Conservation (phyloP, 169 alveolate species). For the Plasmodium knowlesi region DNA sequence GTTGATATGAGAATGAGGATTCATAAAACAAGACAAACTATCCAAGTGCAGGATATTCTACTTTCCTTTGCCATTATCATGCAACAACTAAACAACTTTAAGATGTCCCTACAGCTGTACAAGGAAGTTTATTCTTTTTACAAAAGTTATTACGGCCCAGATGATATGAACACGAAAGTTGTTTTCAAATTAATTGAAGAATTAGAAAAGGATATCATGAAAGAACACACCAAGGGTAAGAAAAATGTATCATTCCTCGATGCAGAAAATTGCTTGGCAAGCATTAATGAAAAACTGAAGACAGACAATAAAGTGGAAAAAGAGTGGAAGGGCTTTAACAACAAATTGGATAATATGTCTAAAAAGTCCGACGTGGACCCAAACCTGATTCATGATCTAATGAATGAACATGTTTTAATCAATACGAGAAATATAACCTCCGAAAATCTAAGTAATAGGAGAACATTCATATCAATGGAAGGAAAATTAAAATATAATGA, state of each 20-base stretch:
- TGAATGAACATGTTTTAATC: constrained; percentile 64
- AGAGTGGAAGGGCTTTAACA: constrained; percentile 22
- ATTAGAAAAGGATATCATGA: constrained; percentile 46
- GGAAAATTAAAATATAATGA: constrained; percentile 43
- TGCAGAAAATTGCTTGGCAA: background rate
- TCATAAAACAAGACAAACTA: constrained; percentile 82
- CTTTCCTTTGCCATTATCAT: constrained; percentile 88
- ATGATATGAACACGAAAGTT: constrained; percentile 83
- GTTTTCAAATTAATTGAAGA: constrained; percentile 80
- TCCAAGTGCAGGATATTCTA: constrained; percentile 85
- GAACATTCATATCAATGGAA: constrained; percentile 35
- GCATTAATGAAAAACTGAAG: background rate
- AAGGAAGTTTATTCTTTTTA: constrained; percentile 86
- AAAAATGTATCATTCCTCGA: background rate
- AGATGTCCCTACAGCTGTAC: constrained; percentile 84
- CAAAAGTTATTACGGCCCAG: constrained; percentile 82
- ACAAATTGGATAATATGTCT: constrained; percentile 7
- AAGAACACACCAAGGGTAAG: constrained; percentile 8
- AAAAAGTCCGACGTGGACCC: constrained; percentile 39
- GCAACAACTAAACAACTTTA: constrained; percentile 87
- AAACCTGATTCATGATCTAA: constrained; percentile 39
- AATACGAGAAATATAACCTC: constrained; percentile 33
- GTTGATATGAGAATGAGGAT: constrained; percentile 90
- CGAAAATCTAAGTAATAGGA: constrained; percentile 37
- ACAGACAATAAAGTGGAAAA: constrained; percentile 12